These are phyloP conservation scores for Neospermospora avenae DNA, from an alignment of 2,329 filamentous ascomycete species.

Conservation along the genomic window DNA sequence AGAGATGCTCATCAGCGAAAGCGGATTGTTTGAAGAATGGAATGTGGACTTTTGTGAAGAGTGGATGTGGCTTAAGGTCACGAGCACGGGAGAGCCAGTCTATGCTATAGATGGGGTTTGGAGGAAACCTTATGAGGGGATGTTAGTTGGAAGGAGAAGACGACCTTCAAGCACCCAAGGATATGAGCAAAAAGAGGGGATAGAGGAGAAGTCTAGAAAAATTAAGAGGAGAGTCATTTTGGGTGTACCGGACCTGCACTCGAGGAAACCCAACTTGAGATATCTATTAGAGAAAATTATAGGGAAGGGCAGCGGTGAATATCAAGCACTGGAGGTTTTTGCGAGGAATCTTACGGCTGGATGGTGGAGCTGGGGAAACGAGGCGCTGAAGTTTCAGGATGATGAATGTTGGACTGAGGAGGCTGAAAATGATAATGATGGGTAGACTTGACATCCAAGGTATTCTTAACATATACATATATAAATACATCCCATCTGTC, in stretches of 20 bases:
- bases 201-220: neutral
- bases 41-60: constrained; percentile 63
- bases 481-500: neutral
- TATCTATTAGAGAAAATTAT: constrained; percentile 55
- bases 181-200: no score
- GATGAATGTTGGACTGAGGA: constrained; percentile 44
- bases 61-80: constrained; percentile 79
- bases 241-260: constrained; percentile 73
- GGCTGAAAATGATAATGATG: constrained; percentile 2
- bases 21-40: constrained; percentile 64
- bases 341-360: constrained; percentile 69
- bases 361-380: constrained; percentile 78
- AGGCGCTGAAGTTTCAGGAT: constrained; percentile 67
- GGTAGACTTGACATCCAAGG: constrained; percentile 10
- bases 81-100: constrained; percentile 60
- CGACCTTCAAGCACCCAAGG: no score
- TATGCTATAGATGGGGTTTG: constrained; percentile 56
- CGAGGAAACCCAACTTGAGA: constrained; percentile 71
- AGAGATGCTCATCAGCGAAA: constrained; percentile 49
- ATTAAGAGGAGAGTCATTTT: constrained; percentile 57
- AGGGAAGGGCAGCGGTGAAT: constrained; percentile 37
- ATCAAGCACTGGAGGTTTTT: constrained; percentile 70
- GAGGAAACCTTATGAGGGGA: constrained; percentile 74
- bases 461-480: constrained; percentile 24
- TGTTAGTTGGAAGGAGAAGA: constrained; percentile 52